These are phyloP conservation scores for Tolypocladium tundrense DNA, from an alignment of 2,329 filamentous ascomycete species.

Conservation along the genomic window DNA sequence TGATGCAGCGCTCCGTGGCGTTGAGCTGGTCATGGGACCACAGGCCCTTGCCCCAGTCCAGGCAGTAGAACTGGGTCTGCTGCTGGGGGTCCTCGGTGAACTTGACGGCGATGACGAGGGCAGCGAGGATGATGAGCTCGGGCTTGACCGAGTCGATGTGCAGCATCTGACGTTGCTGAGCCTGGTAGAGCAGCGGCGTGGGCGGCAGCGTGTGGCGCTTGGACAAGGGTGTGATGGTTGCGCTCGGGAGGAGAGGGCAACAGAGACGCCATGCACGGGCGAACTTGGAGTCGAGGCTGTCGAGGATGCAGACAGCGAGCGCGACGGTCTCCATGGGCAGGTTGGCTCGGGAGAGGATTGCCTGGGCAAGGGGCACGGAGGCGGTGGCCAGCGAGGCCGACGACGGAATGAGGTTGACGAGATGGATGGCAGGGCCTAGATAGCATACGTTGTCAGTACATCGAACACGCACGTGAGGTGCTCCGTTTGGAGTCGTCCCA, in stretches of 20 bases:
- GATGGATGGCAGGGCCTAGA: constrained; percentile 53
- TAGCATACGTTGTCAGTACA: neutral
- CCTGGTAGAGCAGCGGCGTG: constrained; percentile 20
- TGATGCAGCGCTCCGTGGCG: constrained; percentile 51
- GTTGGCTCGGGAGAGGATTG: constrained; percentile 46
- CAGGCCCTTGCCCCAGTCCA: constrained; percentile 40
- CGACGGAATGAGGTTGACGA: constrained; percentile 56
- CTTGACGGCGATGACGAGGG: constrained; percentile 54
- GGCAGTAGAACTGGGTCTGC: constrained; percentile 41
- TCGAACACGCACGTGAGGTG: too few relatives aligned
- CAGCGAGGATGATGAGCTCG: constrained; percentile 53
- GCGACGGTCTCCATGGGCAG: constrained; percentile 53
- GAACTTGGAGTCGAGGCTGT: constrained; percentile 53
- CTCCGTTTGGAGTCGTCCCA: neutral
- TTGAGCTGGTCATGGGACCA: constrained; percentile 56
- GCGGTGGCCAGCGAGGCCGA: constrained; percentile 49
- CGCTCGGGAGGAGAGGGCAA: constrained; percentile 36
- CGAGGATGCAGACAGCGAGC: constrained; percentile 55
- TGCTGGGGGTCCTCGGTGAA: constrained; percentile 52
- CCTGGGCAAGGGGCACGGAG: constrained; percentile 49
- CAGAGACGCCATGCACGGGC: constrained; percentile 51
- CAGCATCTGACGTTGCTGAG: constrained; percentile 39
- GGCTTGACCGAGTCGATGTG: constrained; percentile 53
- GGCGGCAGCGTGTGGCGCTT: constrained; percentile 41
- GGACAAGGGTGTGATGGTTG: constrained; percentile 12